Conservation (phyloP, 106 monocot species). For the Dioscorea alata region DNA sequence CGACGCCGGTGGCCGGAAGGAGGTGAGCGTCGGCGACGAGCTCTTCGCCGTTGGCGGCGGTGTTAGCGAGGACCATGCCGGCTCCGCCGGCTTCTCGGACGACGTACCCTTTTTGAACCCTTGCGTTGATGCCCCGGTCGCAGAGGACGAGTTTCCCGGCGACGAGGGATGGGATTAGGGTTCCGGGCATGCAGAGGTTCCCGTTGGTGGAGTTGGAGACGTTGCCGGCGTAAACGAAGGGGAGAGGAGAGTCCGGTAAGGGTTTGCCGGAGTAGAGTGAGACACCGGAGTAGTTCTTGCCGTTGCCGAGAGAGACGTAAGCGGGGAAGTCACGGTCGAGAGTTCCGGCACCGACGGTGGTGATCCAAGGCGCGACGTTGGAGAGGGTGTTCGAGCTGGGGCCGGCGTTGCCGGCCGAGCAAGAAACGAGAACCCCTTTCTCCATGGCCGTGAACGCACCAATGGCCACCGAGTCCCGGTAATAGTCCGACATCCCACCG, state of each 20-base stretch:
- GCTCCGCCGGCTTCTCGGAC: constrained; percentile 75
- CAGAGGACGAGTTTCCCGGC: constrained; percentile 89
- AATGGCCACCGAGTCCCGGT: constrained; percentile 74
- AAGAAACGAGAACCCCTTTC: constrained; percentile 79
- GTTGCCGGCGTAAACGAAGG: constrained; percentile 86
- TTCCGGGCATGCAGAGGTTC: constrained; percentile 82
- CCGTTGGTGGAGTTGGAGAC: constrained; percentile 74
- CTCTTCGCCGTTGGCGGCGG: constrained; percentile 84
- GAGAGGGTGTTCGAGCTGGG: constrained; percentile 58
- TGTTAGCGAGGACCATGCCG: constrained; percentile 91
- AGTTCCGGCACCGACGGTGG: constrained; percentile 92
- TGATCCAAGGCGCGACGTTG: constrained; percentile 95
- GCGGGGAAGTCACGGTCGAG: constrained; percentile 95
- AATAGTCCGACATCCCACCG: constrained; percentile 83
- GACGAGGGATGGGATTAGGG: constrained; percentile 67
- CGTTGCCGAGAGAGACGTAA: constrained; percentile 60
- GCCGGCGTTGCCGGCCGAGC: constrained; percentile 92
- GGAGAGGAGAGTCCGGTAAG: constrained; percentile 23
- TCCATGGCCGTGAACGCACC: constrained; percentile 86
- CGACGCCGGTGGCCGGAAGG: constrained; percentile 69
- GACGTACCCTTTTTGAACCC: constrained; percentile 87
- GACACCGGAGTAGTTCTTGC: constrained; percentile 78
- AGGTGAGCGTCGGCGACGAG: constrained; percentile 95
- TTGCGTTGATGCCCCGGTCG: constrained; percentile 75
- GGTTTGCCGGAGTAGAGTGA: constrained; percentile 81